phyloP scores from a whole-genome alignment of 768 basidiomycete species.

The Lanmaoa rubissima region DNA sequence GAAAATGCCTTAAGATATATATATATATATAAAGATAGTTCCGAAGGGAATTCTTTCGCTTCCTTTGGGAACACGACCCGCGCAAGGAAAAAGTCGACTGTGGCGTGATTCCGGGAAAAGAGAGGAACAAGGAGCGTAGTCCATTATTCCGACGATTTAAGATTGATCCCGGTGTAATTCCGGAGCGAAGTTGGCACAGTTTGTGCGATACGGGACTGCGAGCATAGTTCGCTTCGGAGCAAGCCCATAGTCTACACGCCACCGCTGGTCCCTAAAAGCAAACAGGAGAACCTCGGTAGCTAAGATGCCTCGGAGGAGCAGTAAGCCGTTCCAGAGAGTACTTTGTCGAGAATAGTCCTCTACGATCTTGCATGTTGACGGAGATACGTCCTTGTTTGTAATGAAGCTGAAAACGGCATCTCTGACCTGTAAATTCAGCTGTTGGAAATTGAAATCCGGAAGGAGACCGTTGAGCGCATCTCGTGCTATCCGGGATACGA shows the following conservation, averaged over 20 bases:
- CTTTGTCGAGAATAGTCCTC: slow-evolving; percentile 13
- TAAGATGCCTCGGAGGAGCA: slow-evolving; percentile 47
- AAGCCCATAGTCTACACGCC: slow-evolving; percentile 54
- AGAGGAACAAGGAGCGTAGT: slow-evolving; percentile 29
- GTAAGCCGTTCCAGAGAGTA: slow-evolving; percentile 34
- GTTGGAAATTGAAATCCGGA: slow-evolving; percentile 13
- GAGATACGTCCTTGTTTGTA: neutral
- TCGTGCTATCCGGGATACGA: neutral
- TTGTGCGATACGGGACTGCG: slow-evolving; percentile 53
- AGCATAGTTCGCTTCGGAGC: slow-evolving; percentile 41
- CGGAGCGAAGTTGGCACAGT: slow-evolving; percentile 35
- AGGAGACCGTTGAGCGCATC: slow-evolving; percentile 12
- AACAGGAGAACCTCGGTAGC: slow-evolving; percentile 40
- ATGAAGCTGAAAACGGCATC: neutral
- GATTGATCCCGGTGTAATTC: slow-evolving; percentile 40
- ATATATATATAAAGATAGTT: too few relatives aligned
- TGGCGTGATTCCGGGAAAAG: slow-evolving; percentile 38
- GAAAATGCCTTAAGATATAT: too few relatives aligned
- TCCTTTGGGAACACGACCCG: slow-evolving; percentile 39
- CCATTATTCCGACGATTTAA: slow-evolving; percentile 37
- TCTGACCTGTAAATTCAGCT: neutral
- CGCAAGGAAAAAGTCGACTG: slow-evolving; percentile 40
- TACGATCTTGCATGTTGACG: neutral
- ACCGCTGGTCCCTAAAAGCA: slow-evolving; percentile 39
- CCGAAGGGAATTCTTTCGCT: too few relatives aligned